Evolutionary conservation across 2,329 filamentous ascomycete species (phyloP).

Genomic region (Fusarium ramigenum): DNA sequence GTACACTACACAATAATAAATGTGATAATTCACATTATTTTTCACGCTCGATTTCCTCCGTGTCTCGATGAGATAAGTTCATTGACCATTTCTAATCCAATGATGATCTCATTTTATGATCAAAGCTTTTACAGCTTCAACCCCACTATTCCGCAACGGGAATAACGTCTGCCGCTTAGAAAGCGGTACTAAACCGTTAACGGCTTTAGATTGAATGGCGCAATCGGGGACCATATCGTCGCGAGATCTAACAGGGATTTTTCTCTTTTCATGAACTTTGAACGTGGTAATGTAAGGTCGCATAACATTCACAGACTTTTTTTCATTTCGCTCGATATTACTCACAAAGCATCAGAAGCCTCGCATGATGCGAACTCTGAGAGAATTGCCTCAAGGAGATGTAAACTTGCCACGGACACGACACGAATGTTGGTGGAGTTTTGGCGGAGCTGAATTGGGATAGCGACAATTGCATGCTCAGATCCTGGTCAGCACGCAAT

Average conservation of each 20-base stretch:
- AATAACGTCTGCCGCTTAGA: conserved; percentile 22
- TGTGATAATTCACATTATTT: not conserved
- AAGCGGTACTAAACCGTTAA: not conserved
- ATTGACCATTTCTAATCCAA: conserved; percentile 16
- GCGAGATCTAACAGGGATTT: conserved; percentile 27
- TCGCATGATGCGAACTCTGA: not conserved
- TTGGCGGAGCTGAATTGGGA: conserved; percentile 24
- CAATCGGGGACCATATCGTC: conserved; percentile 39
- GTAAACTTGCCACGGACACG: conserved; percentile 5
- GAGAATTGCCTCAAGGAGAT: not conserved
- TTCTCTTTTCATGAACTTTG: not conserved
- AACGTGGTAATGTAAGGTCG: not conserved
- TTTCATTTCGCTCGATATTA: not conserved
- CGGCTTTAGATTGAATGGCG: conserved; percentile 33
- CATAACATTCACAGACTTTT: not conserved
- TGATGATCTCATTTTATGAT: conserved; percentile 22
- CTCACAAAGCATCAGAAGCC: accelerated
- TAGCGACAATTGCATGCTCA: conserved; percentile 41
- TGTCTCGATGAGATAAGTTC: not conserved
- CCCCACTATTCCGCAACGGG: conserved; percentile 14
- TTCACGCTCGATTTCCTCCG: not conserved
- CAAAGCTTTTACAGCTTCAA: conserved; percentile 6
- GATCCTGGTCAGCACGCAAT: conserved; percentile 45
- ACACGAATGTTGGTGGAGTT: conserved; percentile 31
- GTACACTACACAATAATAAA: not conserved